These are phyloP conservation scores for Phytophthora crassamura DNA, from an alignment of 352 stramenopile genomes.

Conservation along the genomic window DNA sequence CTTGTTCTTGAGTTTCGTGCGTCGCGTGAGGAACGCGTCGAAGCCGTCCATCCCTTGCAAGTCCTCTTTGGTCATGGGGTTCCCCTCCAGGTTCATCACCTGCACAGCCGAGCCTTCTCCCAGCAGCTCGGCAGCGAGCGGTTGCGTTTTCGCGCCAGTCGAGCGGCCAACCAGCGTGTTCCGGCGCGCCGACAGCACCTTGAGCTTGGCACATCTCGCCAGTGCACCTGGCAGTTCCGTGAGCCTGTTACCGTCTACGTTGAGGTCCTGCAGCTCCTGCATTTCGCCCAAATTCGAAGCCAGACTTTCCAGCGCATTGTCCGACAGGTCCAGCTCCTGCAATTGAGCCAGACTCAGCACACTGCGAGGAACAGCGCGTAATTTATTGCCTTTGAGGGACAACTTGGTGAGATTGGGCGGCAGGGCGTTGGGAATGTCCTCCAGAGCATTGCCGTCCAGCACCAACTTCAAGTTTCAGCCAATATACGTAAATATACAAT, in stretches of 20 bases:
- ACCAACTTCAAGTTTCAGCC: constrained; percentile 51
- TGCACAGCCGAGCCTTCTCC: constrained; percentile 61
- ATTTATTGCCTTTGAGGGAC: constrained; percentile 69
- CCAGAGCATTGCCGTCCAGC: constrained; percentile 74
- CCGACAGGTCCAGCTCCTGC: constrained; percentile 73
- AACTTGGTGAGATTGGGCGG: constrained; percentile 82
- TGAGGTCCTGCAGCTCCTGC: constrained; percentile 69
- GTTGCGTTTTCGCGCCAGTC: constrained; percentile 31
- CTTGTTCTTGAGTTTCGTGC: constrained; percentile 88
- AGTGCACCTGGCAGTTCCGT: constrained; percentile 51
- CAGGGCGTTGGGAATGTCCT: constrained; percentile 56
- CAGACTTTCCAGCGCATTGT: constrained; percentile 61
- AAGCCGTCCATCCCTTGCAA: constrained; percentile 82
- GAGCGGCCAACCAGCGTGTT: constrained; percentile 54
- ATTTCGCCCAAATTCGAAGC: constrained; percentile 54
- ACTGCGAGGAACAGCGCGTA: constrained; percentile 50
- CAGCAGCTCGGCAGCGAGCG: constrained; percentile 68
- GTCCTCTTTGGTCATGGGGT: constrained; percentile 81
- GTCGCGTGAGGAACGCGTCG: constrained; percentile 74
- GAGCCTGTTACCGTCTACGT: constrained; percentile 69
- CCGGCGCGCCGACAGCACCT: constrained; percentile 66
- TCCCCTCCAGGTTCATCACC: constrained; percentile 86
- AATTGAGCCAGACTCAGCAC: constrained; percentile 60
- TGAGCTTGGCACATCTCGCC: constrained; percentile 70
- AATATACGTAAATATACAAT: not conserved